A percentile compares a stretch with the other conserved stretches of the same genome.
Evolutionary conservation across 345 rosid genomes (phyloP).

Genomic region (Toxicodendron radicans): DNA sequence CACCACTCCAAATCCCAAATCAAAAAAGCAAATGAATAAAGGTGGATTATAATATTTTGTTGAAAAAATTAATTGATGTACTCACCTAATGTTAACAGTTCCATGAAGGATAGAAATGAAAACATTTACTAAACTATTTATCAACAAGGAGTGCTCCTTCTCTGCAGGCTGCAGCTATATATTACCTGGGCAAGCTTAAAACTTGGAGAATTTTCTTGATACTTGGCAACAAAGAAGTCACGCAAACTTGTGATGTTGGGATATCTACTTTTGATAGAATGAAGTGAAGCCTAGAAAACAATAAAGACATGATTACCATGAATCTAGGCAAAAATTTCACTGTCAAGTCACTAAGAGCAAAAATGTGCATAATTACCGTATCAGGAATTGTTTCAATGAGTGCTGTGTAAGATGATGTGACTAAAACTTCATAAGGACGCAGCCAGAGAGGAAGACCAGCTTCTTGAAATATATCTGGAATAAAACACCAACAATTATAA

Average conservation of each 20-base stretch:
- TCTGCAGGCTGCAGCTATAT: conserved; percentile 4
- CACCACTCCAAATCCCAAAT: not conserved
- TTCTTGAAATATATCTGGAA: conserved; percentile 96
- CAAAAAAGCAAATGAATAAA: not conserved
- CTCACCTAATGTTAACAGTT: not conserved
- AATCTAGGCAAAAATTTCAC: conserved; percentile 12
- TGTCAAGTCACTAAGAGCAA: conserved; percentile 11
- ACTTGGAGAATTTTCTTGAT: conserved; percentile 76
- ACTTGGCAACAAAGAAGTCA: conserved; percentile 91
- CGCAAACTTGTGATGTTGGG: conserved; percentile 80
- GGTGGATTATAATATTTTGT: not conserved
- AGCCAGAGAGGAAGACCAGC: conserved; percentile 99
- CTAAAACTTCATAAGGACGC: conserved; percentile 93
- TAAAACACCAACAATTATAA: conserved; percentile 17
- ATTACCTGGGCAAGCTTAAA: conserved; percentile 98
- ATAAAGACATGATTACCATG: conserved; percentile 15
- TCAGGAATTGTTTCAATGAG: conserved; percentile 98
- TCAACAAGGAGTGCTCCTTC: conserved; percentile 4
- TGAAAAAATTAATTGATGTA: not conserved
- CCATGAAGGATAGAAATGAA: not conserved
- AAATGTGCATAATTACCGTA: conserved; percentile 56
- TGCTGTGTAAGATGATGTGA: conserved; percentile 97
- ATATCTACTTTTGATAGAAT: conserved; percentile 95
- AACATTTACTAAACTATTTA: conserved; percentile 4
- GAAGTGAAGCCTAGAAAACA: conserved; percentile 85